Evolutionary conservation across 129 eudicot species (phyloP).

Genomic region (Saposhnikovia divaricata): DNA sequence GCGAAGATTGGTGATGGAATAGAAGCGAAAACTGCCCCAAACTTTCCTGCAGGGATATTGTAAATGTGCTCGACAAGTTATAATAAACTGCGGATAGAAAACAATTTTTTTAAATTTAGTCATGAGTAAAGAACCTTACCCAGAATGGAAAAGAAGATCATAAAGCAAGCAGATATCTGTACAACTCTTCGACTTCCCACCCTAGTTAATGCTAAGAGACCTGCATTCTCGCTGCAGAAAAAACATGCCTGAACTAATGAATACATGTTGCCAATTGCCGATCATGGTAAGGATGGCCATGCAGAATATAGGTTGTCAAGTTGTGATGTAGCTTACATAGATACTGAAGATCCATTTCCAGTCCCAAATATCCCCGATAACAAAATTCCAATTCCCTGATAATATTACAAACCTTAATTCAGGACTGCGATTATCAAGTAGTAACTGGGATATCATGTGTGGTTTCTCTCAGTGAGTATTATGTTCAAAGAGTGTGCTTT

Average conservation of each 20-base stretch:
- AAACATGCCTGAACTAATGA: neutral
- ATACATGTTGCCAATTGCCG: neutral
- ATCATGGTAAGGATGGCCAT: neutral
- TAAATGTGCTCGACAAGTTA: neutral
- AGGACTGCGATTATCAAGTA: neutral
- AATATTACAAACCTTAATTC: neutral
- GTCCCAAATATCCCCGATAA: slow-evolving; percentile 52
- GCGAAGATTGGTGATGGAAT: slow-evolving; percentile 62
- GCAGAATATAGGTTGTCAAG: slow-evolving; percentile 1
- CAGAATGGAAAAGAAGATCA: slow-evolving; percentile 65
- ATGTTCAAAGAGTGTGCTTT: neutral
- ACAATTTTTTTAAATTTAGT: neutral
- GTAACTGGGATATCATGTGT: neutral
- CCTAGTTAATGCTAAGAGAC: slow-evolving; percentile 66
- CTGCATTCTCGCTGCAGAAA: slow-evolving; percentile 57
- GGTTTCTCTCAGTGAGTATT: neutral
- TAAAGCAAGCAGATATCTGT: slow-evolving; percentile 65
- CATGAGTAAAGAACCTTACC: slow-evolving; percentile 19
- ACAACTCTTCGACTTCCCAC: slow-evolving; percentile 70
- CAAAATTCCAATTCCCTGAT: slow-evolving; percentile 56
- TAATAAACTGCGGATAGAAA: neutral
- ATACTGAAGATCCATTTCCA: slow-evolving; percentile 53
- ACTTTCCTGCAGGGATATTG: slow-evolving; percentile 41
- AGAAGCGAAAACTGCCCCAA: slow-evolving; percentile 70
- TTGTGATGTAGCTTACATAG: slow-evolving; percentile 35